A percentile compares a stretch with the other conserved stretches of the same genome.
Evolutionary conservation across 345 rosid genomes (phyloP).

Genomic region (Acer campestre): DNA sequence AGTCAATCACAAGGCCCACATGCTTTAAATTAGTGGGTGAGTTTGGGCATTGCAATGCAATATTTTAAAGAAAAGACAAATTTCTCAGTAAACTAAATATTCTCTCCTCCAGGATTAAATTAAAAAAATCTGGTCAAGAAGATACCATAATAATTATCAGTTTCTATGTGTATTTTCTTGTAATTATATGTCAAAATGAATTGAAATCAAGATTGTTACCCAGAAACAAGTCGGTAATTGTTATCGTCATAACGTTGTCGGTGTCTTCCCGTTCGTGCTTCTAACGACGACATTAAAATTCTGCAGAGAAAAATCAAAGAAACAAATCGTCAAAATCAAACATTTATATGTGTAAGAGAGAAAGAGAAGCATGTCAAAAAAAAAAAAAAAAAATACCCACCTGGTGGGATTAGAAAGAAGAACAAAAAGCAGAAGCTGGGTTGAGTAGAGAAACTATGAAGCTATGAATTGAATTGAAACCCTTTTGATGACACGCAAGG

Average conservation of each 20-base stretch:
- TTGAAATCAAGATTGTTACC: slow-evolving; percentile 34
- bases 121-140: neutral
- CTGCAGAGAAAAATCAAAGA: neutral
- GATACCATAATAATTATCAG: neutral
- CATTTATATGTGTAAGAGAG: neutral
- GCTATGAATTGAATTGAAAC: neutral
- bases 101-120: neutral
- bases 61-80: neutral
- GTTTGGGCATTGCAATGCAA: neutral
- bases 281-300: slow-evolving; percentile 38
- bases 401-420: neutral
- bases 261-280: slow-evolving; percentile 64
- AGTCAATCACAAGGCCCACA: slow-evolving; percentile 11
- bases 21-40: neutral
- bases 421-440: neutral
- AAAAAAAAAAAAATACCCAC: neutral
- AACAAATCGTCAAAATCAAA: neutral
- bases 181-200: neutral
- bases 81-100: neutral
- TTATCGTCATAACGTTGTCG: slow-evolving; percentile 79
- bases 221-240: slow-evolving; percentile 73
- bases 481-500: neutral
- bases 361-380: neutral
- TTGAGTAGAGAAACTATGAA: neutral
- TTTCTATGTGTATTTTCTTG: neutral